These are phyloP conservation scores for Suhomyces maxii DNA, from an alignment of 1,139 yeast genomes.

Conservation along the genomic window DNA sequence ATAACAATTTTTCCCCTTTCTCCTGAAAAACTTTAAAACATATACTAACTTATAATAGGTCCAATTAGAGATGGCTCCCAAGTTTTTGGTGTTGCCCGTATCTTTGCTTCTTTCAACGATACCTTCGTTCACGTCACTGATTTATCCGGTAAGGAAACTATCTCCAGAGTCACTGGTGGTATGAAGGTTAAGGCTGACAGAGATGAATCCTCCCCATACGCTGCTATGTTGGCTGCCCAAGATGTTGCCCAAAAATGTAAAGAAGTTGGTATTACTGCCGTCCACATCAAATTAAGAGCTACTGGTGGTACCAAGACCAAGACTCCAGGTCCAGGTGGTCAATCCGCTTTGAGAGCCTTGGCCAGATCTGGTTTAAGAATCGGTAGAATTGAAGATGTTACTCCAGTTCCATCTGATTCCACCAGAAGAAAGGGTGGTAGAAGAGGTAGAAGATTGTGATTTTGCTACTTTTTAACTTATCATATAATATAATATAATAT, in stretches of 20 bases:
- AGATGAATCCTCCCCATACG: slow-evolving; percentile 99
- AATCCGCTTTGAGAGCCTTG: slow-evolving; percentile 99
- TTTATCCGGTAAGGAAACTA: slow-evolving; percentile 99
- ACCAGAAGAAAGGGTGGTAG: slow-evolving; percentile 99
- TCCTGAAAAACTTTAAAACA: neutral
- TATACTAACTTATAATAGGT: slow-evolving; percentile 43
- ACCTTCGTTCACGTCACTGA: slow-evolving; percentile 99
- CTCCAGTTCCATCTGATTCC: slow-evolving; percentile 99
- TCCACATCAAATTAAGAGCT: slow-evolving; percentile 99
- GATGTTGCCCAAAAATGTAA: slow-evolving; percentile 98
- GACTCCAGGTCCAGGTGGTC: slow-evolving; percentile 99
- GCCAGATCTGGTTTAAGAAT: slow-evolving; percentile 99
- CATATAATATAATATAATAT: slow-evolving; percentile 12
- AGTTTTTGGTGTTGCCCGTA: slow-evolving; percentile 99
- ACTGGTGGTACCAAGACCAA: slow-evolving; percentile 99
- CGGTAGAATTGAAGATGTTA: slow-evolving; percentile 99
- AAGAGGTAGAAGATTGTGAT: slow-evolving; percentile 99
- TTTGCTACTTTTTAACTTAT: slow-evolving; percentile 2
- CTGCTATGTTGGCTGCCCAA: slow-evolving; percentile 99
- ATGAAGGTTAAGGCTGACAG: slow-evolving; percentile 99
- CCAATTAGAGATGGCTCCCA: slow-evolving; percentile 96
- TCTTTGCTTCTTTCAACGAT: slow-evolving; percentile 99
- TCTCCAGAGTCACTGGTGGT: slow-evolving; percentile 99
- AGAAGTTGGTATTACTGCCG: slow-evolving; percentile 99
- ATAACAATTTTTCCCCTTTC: neutral